phyloP scores from a whole-genome alignment of 2,329 filamentous ascomycete species.

The Botrytis sinoallii region DNA sequence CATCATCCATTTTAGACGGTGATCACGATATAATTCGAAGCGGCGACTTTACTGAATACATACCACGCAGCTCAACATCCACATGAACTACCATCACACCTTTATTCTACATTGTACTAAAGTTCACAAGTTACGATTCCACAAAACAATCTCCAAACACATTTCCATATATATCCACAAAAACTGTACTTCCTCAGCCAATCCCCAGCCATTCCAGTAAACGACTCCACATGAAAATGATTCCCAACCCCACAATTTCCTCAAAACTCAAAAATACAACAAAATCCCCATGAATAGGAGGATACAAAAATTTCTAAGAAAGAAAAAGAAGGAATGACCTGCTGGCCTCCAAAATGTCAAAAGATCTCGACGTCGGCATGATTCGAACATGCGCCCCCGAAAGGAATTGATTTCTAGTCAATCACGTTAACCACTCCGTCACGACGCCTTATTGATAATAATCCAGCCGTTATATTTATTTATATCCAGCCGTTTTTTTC shows the following conservation, averaged over 20 bases:
- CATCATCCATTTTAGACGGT: background rate
- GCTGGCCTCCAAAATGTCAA: background rate
- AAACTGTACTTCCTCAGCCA: background rate
- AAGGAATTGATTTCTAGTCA: conserved; percentile 19
- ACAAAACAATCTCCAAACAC: background rate
- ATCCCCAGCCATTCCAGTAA: background rate
- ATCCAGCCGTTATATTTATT: fast-evolving
- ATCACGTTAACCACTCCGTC: conserved; percentile 18
- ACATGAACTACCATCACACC: background rate
- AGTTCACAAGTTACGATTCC: background rate
- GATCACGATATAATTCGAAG: background rate
- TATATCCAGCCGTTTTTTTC: fast-evolving
- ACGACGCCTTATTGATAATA: background rate
- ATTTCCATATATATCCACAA: background rate
- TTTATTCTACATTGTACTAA: background rate
- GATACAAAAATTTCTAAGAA: fast-evolving
- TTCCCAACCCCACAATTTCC: background rate
- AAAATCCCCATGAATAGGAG: background rate
- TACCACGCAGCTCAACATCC: background rate
- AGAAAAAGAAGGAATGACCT: background rate
- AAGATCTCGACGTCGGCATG: background rate
- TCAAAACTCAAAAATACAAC: background rate
- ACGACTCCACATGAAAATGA: background rate
- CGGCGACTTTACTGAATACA: background rate
- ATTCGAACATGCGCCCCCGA: conserved; percentile 18